Conservation (phyloP, 805 yeast genomes). For the Kluyveromyces wickerhamii region DNA sequence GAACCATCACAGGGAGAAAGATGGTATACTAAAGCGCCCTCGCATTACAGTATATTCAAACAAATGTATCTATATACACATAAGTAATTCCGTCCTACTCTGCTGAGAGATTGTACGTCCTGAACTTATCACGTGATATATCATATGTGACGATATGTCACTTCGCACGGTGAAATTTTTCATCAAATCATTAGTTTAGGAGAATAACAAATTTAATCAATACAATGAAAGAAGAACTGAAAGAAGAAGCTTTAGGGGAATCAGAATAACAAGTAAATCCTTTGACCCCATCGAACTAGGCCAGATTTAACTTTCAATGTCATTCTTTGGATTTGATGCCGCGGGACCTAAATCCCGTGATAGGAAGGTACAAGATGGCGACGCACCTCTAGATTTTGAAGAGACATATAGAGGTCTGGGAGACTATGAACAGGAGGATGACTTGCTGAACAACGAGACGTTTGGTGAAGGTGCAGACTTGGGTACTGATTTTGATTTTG, state of each 20-base stretch:
- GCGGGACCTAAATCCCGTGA: conserved; percentile 11
- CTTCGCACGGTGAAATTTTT: conserved; percentile 4
- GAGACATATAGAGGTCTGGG: conserved; percentile 79
- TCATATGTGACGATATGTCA: neutral
- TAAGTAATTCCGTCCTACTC: too few species aligned
- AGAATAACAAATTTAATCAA: neutral
- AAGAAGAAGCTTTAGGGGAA: neutral
- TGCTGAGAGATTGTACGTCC: neutral
- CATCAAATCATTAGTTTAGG: neutral
- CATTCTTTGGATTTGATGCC: conserved; percentile 31
- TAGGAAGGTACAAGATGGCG: conserved; percentile 7
- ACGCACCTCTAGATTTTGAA: conserved; percentile 58
- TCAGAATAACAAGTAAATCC: neutral
- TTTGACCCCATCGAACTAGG: neutral
- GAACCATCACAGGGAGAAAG: conserved; percentile 30
- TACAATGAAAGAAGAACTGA: neutral
- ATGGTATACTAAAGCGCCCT: conserved; percentile 26
- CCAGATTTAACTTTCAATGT: conserved; percentile 22
- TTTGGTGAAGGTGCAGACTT: conserved; percentile 27
- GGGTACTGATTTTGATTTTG: conserved; percentile 32
- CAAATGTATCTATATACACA: neutral
- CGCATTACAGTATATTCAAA: neutral
- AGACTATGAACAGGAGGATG: conserved; percentile 66
- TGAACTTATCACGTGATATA: neutral
- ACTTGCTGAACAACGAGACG: conserved; percentile 32